These are phyloP conservation scores for Botrytis squamosa DNA, from an alignment of 2,329 filamentous ascomycete species.

Conservation along the genomic window DNA sequence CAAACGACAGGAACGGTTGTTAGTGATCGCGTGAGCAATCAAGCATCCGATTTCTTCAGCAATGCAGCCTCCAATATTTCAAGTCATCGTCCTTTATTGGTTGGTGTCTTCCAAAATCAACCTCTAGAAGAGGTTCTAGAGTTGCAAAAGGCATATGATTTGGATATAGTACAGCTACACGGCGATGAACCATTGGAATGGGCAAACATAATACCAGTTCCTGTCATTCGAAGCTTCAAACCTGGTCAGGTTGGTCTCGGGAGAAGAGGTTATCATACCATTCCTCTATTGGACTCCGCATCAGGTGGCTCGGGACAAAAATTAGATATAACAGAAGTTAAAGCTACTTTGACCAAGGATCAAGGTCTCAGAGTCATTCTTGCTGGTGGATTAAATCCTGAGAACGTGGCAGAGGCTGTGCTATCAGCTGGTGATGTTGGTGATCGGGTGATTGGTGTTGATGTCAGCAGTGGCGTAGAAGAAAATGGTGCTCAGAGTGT, in stretches of 20 bases:
- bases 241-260: conserved; percentile 64
- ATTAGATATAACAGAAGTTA: conserved; percentile 70
- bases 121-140: conserved; percentile 77
- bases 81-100: conserved; percentile 68
- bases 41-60: conserved; percentile 70
- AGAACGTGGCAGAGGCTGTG: conserved; percentile 72
- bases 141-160: conserved; percentile 69
- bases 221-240: conserved; percentile 83
- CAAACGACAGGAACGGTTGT: conserved; percentile 32
- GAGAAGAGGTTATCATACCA: conserved; percentile 74
- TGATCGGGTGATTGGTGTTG: conserved; percentile 73
- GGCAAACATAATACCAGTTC: conserved; percentile 84
- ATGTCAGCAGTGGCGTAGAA: conserved; percentile 94
- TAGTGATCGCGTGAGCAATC: conserved; percentile 33
- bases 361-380: conserved; percentile 72
- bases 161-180: conserved; percentile 92
- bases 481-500: conserved; percentile 76
- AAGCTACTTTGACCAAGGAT: conserved; percentile 63
- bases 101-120: conserved; percentile 93
- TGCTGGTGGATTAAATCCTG: conserved; percentile 79
- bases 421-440: conserved; percentile 58
- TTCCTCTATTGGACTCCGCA: conserved; percentile 85
- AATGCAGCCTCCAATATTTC: conserved; percentile 49
- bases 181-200: conserved; percentile 91
- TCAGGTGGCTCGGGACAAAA: conserved; percentile 77